Conservation (phyloP, 495 filamentous ascomycete species). For the Lepraria neglecta region DNA sequence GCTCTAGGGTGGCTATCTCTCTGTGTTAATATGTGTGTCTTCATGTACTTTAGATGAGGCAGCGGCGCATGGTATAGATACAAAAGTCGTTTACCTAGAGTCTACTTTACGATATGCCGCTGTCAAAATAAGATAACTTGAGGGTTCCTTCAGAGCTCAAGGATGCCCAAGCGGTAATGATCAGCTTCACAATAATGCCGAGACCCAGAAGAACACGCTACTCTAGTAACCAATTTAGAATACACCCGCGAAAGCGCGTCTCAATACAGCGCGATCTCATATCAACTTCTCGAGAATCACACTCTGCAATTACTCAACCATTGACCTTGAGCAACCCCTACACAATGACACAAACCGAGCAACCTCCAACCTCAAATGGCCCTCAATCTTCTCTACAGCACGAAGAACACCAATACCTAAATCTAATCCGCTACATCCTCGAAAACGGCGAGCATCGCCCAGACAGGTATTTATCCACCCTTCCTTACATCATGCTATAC, state of each 20-base stretch:
- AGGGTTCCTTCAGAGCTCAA: not conserved
- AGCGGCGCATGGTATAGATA: constrained; percentile 5
- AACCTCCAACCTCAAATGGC: not conserved
- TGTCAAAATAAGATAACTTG: not conserved
- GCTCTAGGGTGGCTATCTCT: not conserved
- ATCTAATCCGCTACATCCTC: constrained; percentile 70
- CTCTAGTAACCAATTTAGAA: constrained; percentile 4
- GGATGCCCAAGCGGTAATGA: no score
- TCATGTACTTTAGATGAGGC: constrained; percentile 1
- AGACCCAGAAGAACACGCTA: not conserved
- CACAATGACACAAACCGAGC: constrained; percentile 10
- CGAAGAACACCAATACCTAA: constrained; percentile 72
- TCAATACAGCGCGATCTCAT: no score
- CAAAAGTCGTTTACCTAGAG: constrained; percentile 5
- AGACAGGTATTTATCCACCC: constrained; percentile 48
- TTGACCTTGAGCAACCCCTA: not conserved
- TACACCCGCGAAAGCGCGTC: not conserved
- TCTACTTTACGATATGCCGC: not conserved
- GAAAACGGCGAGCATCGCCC: constrained; percentile 70
- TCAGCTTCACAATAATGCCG: no score
- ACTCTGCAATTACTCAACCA: not conserved
- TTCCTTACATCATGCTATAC: not conserved
- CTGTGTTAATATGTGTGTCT: not conserved
- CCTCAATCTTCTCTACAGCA: constrained; percentile 35
- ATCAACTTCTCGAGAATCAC: no score